Evolutionary conservation across 2,329 filamentous ascomycete species (phyloP).

Genomic region (Claviceps paspali): DNA sequence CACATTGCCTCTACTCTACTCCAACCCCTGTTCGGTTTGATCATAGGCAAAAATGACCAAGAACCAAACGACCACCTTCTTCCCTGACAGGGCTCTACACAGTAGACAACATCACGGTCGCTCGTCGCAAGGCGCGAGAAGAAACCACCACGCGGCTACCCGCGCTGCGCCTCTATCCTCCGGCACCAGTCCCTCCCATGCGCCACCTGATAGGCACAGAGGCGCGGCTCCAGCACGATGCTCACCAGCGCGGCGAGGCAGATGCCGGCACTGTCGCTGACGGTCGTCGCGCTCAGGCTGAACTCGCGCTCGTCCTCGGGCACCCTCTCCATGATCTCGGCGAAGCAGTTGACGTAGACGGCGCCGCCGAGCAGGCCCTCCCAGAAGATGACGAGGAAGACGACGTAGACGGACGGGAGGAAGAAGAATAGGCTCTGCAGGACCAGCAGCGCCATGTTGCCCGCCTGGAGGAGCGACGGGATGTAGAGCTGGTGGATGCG

Average conservation of each 20-base stretch:
- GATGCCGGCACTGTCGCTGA: slow-evolving; percentile 84
- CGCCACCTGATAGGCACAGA: slow-evolving; percentile 75
- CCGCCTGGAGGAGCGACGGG: slow-evolving; percentile 67
- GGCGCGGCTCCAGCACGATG: slow-evolving; percentile 63
- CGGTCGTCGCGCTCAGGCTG: slow-evolving; percentile 74
- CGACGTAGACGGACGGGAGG: slow-evolving; percentile 70
- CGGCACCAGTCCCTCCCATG: slow-evolving; percentile 64
- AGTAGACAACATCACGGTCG: too few relatives aligned
- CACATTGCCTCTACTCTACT: too few relatives aligned
- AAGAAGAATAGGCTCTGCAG: slow-evolving; percentile 67
- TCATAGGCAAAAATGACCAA: too few relatives aligned
- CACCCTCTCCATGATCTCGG: slow-evolving; percentile 78
- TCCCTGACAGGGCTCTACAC: too few relatives aligned
- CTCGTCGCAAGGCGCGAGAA: too few relatives aligned
- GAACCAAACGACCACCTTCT: too few relatives aligned
- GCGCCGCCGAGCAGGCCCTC: slow-evolving; percentile 81
- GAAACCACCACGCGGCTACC: too few relatives aligned
- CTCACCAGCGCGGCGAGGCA: slow-evolving; percentile 75
- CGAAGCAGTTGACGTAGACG: slow-evolving; percentile 94
- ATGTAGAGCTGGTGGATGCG: slow-evolving; percentile 69
- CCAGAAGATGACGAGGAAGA: slow-evolving; percentile 82
- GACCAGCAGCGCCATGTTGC: slow-evolving; percentile 59
- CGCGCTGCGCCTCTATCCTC: slow-evolving; percentile 28
- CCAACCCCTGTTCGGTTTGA: too few relatives aligned
- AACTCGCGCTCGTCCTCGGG: slow-evolving; percentile 72